These are phyloP conservation scores for Globisporangium mamillatum DNA, from an alignment of 352 stramenopile genomes.

Conservation along the genomic window DNA sequence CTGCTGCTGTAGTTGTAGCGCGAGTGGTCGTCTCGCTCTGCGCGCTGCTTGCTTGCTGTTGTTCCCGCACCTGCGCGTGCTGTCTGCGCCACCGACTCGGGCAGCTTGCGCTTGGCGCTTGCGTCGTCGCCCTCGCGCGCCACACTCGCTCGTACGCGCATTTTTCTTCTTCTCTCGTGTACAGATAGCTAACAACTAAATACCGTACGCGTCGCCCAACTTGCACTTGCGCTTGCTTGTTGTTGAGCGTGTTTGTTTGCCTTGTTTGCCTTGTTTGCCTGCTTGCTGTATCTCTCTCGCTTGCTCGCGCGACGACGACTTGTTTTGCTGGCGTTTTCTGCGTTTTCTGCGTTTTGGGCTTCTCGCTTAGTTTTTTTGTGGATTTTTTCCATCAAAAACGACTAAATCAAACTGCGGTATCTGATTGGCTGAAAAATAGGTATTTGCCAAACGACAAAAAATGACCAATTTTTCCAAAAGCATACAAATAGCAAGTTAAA, in stretches of 20 bases:
- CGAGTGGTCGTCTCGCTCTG: conserved; percentile 9
- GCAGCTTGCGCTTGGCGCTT: conserved; percentile 14
- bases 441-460: background rate
- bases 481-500: too few species aligned
- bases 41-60: background rate
- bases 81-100: conserved; percentile 2
- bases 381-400: background rate
- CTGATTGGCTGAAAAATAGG: background rate
- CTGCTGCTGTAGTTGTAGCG: conserved; percentile 14
- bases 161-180: background rate
- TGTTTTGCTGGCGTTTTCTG: conserved; percentile 8
- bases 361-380: background rate
- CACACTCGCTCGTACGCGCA: conserved; percentile 14
- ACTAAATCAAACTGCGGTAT: background rate
- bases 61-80: background rate
- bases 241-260: background rate
- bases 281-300: background rate
- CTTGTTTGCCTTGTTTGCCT: background rate
- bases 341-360: background rate
- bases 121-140: conserved; percentile 12
- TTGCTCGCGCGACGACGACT: conserved; percentile 1
- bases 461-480: background rate
- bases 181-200: background rate
- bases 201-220: background rate
- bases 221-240: background rate